phyloP scores from a whole-genome alignment of 306 rosid genomes.

The Quercus wislizeni region DNA sequence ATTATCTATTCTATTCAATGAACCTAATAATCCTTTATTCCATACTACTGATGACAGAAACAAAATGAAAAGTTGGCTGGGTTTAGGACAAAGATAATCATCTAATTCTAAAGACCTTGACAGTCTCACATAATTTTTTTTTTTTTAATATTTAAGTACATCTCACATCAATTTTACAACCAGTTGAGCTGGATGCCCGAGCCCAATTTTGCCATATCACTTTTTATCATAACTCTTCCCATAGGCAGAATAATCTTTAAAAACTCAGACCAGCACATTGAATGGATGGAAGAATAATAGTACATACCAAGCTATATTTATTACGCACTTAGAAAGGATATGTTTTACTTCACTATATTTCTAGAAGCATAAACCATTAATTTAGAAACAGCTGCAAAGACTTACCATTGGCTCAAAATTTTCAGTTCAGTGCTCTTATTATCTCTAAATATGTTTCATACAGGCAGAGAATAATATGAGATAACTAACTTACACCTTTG shows the following conservation, averaged over 20 bases:
- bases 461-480: not conserved
- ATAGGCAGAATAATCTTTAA: not conserved
- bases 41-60: too few species aligned
- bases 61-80: not conserved
- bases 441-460: not conserved
- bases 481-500: conserved; percentile 1
- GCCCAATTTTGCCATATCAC: not conserved
- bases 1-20: too few species aligned
- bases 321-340: not conserved
- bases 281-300: not conserved
- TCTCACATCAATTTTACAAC: not conserved
- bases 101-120: not conserved
- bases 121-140: not conserved
- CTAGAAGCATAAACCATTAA: not conserved
- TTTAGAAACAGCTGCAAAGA: not conserved
- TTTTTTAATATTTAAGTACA: too few species aligned
- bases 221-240: not conserved
- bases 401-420: not conserved
- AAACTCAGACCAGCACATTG: not conserved
- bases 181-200: not conserved
- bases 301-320: not conserved
- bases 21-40: too few species aligned
- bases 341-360: not conserved
- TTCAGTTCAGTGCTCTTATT: not conserved
- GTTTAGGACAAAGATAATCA: not conserved